Base-by-base conservation (phyloP, 2,329 filamentous ascomycete species). In the Simplicillium sp. region DNA sequence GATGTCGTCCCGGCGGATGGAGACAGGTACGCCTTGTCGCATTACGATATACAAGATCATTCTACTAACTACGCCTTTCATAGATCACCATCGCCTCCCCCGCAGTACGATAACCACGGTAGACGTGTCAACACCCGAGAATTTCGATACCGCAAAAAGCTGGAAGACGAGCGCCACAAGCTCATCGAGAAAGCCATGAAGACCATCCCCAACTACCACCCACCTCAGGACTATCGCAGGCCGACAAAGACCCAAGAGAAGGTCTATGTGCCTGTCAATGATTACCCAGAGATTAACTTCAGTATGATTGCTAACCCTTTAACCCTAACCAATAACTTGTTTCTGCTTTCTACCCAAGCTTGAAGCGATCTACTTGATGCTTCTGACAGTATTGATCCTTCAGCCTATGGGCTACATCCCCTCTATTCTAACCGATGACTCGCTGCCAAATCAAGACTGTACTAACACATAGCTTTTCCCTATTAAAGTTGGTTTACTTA, bases 201-300 rank as follows among this genome's bases (percentile, higher is more conserved):
- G 74, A 88, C 87, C 59, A 97, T 98, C 65, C 90, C 92, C 71
- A 96, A 96, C 79, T 98, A 98, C 65, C 88, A 97, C 62, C 92
- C 92, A 57, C 92, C 92, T 44, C 87, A 90, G 75, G 92, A 98
- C 65, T 98, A 98, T 67, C 87, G 92, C 65, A 87, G 92, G 57
- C 92, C 92, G 48, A 97, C 90, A 64, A 98, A 98, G 84, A 98
- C 92, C 62, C 92, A 98, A 70, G 92, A 98, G 77, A 98, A 98
- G 77, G 94, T 98, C 84, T 98, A 98, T 65, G 92, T 98, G 66
- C 92, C 92, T 64, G 92, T 98, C 73, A 98, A 98, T 80, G 92
- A 98, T 69, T 98, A 98, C 67, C 92, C 92, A 76, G 92, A 98
- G 69, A 97, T 98, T 82, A 98, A 98, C 84, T 98, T 98, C 87